Conservation (phyloP, 768 basidiomycete species). For the Rhizopogon sp. region DNA sequence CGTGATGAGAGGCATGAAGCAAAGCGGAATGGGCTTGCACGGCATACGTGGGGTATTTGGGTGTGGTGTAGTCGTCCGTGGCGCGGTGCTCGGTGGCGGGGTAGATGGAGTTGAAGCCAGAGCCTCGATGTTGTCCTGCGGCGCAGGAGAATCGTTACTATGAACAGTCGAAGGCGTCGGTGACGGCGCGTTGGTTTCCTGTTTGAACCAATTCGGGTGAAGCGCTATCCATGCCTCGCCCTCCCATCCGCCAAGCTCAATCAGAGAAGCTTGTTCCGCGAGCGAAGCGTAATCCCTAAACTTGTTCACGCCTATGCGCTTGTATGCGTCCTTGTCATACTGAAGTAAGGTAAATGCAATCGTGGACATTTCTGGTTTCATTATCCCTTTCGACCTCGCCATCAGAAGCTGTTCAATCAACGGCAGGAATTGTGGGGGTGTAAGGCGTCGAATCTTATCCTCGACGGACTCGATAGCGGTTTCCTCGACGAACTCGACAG, state of each 20-base stretch:
- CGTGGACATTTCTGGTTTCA: constrained; percentile 33
- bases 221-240: constrained; percentile 18
- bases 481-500: neutral
- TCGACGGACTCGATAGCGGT: neutral
- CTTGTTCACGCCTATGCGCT: constrained; percentile 18
- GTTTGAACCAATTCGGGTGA: neutral
- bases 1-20: constrained; percentile 28
- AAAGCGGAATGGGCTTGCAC: constrained; percentile 4
- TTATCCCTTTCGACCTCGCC: constrained; percentile 23
- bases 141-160: neutral
- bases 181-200: neutral
- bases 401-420: constrained; percentile 20
- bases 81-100: no score
- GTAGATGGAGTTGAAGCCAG: neutral
- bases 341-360: constrained; percentile 31
- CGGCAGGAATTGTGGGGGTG: constrained; percentile 26
- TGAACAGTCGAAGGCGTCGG: constrained; percentile 4
- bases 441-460: constrained; percentile 6
- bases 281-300: constrained; percentile 23
- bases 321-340: constrained; percentile 21
- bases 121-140: neutral
- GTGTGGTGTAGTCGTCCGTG: no score
- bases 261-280: no score
- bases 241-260: constrained; percentile 21
- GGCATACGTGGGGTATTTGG: neutral